Conservation (phyloP, 257 asterid species). For the Salvia rosmarinus region DNA sequence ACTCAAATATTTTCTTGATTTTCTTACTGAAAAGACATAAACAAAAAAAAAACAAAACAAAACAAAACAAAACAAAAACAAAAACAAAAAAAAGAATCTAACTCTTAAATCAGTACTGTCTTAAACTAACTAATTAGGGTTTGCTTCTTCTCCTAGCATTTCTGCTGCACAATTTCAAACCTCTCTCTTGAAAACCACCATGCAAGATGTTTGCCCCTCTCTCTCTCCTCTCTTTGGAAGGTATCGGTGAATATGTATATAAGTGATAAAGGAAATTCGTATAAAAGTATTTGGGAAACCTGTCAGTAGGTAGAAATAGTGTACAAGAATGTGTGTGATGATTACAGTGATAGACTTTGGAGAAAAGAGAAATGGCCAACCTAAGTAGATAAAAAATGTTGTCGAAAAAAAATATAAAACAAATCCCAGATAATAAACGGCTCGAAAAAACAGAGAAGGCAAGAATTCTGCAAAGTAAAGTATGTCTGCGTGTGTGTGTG, state of each 20-base stretch:
- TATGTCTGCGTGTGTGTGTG: slow-evolving; percentile 12
- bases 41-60: too few species aligned
- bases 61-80: too few species aligned
- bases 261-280: slow-evolving; percentile 39
- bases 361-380: slow-evolving; percentile 20
- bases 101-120: too few species aligned
- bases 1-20: too few species aligned
- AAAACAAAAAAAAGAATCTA: too few species aligned
- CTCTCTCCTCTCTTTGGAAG: slow-evolving; percentile 37
- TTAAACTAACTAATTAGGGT: slow-evolving; percentile 46
- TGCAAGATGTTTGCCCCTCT: slow-evolving; percentile 27
- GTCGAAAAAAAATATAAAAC: neutral
- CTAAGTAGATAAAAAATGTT: slow-evolving; percentile 12
- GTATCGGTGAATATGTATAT: slow-evolving; percentile 40
- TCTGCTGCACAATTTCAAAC: slow-evolving; percentile 34
- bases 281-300: slow-evolving; percentile 25
- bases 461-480: slow-evolving; percentile 42
- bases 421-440: slow-evolving; percentile 27
- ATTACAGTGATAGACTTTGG: slow-evolving; percentile 45
- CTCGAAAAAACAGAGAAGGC: slow-evolving; percentile 37
- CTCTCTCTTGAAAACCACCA: slow-evolving; percentile 35
- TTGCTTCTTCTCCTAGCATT: slow-evolving; percentile 41
- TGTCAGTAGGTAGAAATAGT: slow-evolving; percentile 37
- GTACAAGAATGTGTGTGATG: slow-evolving; percentile 42
- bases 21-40: too few species aligned